A percentile compares a stretch with the other conserved stretches of the same genome.
These are phyloP conservation scores for Colletotrichum destructivum DNA, from an alignment of 2,329 filamentous ascomycete genomes.

Conservation along the genomic window DNA sequence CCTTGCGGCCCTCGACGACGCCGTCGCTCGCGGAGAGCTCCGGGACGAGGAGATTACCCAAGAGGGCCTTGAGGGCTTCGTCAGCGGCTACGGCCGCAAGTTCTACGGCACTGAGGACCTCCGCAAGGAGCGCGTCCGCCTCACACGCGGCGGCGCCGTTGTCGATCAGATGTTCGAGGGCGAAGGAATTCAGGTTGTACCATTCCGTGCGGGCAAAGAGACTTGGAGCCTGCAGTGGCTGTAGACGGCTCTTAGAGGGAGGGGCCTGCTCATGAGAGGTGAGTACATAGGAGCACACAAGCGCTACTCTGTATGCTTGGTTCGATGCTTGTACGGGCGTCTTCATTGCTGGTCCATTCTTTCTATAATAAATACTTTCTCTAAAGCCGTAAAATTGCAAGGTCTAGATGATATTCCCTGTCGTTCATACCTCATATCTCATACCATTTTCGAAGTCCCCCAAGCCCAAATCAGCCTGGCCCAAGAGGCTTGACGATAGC, in stretches of 20 bases:
- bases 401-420: constrained; percentile 1
- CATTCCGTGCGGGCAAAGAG: constrained; percentile 74
- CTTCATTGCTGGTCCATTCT: constrained; percentile 28
- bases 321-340: background rate
- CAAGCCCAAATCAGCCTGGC: background rate
- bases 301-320: background rate
- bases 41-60: constrained; percentile 67
- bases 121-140: constrained; percentile 68
- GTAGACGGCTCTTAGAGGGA: constrained; percentile 35
- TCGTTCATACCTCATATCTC: constrained; percentile 36
- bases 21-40: constrained; percentile 66
- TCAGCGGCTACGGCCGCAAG: constrained; percentile 65
- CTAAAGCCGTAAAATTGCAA: constrained; percentile 15
- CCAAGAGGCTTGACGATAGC: background rate
- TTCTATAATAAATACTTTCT: constrained; percentile 41
- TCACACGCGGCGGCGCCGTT: constrained; percentile 69
- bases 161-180: constrained; percentile 69
- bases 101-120: constrained; percentile 68
- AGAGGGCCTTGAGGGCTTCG: constrained; percentile 68
- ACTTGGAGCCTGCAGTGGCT: constrained; percentile 70
- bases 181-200: constrained; percentile 74
- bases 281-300: background rate
- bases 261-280: background rate
- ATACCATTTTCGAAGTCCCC: constrained; percentile 6
- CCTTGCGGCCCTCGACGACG: constrained; percentile 68